phyloP scores from a whole-genome alignment of 176 grass and related monocot genomes.

The Tillandsia fasciculata region DNA sequence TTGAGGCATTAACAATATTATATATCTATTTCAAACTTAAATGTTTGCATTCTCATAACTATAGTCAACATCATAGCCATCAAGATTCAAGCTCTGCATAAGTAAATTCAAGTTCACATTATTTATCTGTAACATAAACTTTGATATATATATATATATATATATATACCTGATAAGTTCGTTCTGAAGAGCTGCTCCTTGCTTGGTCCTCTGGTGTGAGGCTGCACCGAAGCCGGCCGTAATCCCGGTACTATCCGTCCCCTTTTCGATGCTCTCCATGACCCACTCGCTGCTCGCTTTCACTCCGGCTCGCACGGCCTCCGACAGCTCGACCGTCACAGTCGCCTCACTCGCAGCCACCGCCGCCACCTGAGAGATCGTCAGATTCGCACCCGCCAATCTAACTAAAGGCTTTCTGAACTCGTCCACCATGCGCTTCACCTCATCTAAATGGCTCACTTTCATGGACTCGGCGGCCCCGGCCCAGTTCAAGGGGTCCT shows the following conservation, averaged over 20 bases:
- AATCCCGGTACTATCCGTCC: conserved; percentile 70
- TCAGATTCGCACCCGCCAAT: conserved; percentile 55
- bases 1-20: background rate
- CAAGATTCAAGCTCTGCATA: background rate
- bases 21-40: background rate
- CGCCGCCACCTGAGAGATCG: conserved; percentile 55
- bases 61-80: background rate
- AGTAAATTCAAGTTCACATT: background rate
- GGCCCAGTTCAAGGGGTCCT: conserved; percentile 59
- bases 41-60: too few relatives aligned
- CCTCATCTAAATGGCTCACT: conserved; percentile 76
- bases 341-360: conserved; percentile 30
- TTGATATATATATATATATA: too few relatives aligned
- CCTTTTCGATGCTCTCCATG: conserved; percentile 52
- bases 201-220: conserved; percentile 62
- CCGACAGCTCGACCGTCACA: conserved; percentile 45
- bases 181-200: conserved; percentile 57
- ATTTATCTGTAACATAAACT: background rate
- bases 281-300: conserved; percentile 77
- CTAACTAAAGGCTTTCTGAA: conserved; percentile 36
- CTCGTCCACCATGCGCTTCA: conserved; percentile 67
- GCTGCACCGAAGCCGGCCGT: conserved; percentile 78
- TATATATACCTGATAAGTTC: conserved; percentile 58
- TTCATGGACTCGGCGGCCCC: conserved; percentile 37
- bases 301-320: conserved; percentile 48